These are phyloP conservation scores for Pseudofabraea citricarpa DNA, from an alignment of 2,329 filamentous ascomycete genomes.

Conservation along the genomic window DNA sequence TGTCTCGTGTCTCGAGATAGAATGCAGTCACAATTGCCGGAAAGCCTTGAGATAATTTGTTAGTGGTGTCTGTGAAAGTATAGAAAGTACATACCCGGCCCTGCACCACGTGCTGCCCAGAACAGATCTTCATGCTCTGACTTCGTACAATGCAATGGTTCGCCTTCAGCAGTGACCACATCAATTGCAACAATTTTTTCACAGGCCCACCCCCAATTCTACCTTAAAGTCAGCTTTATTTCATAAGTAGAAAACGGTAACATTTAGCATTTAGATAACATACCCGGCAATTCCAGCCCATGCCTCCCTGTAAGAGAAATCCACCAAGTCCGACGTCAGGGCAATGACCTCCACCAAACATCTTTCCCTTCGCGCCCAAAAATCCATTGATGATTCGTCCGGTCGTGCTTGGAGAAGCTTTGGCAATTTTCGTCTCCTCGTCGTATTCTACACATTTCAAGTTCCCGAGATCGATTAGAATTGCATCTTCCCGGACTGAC, in stretches of 20 bases:
- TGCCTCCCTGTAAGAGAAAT: slow-evolving; percentile 50
- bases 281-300: slow-evolving; percentile 53
- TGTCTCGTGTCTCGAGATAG: slow-evolving; percentile 32
- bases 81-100: slow-evolving; percentile 9
- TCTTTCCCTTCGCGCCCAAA: slow-evolving; percentile 32
- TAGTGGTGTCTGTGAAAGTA: background rate
- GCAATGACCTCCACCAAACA: slow-evolving; percentile 51
- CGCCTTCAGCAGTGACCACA: slow-evolving; percentile 17
- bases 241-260: background rate
- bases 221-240: background rate
- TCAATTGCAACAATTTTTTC: slow-evolving; percentile 21
- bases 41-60: slow-evolving; percentile 34
- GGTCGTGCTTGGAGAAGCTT: slow-evolving; percentile 42
- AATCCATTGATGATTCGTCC: slow-evolving; percentile 37
- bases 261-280: slow-evolving; percentile 13
- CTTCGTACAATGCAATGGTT: slow-evolving; percentile 32
- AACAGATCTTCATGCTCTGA: slow-evolving; percentile 42
- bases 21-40: slow-evolving; percentile 48
- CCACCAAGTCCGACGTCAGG: slow-evolving; percentile 53
- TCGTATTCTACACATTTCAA: slow-evolving; percentile 35
- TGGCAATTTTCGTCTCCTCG: slow-evolving; percentile 30
- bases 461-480: slow-evolving; percentile 36
- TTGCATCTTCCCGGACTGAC: slow-evolving; percentile 41
- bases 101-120: slow-evolving; percentile 32
- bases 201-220: slow-evolving; percentile 53